Evolutionary conservation across 2,329 filamentous ascomycete species (phyloP).

Genomic region (Byssochlamys sp.): DNA sequence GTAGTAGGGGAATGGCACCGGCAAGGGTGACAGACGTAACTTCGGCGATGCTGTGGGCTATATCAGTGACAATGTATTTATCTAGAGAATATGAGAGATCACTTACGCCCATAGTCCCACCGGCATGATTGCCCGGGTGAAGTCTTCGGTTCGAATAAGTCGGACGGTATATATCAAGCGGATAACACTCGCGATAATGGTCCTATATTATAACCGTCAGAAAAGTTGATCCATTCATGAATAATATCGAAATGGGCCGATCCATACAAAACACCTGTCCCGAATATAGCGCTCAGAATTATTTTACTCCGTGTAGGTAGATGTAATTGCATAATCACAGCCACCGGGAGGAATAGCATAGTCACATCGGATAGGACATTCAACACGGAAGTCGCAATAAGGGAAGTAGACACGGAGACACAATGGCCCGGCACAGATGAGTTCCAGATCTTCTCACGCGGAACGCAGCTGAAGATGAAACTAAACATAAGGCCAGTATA

Average conservation of each 20-base stretch:
- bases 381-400: constrained; percentile 1
- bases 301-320: constrained; percentile 2
- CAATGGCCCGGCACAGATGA: constrained; percentile 1
- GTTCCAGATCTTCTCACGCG: constrained; percentile 3
- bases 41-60: constrained; percentile 2
- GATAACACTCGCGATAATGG: constrained; percentile 1
- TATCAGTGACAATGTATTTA: background rate
- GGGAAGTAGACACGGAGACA: background rate
- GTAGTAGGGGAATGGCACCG: constrained; percentile 3
- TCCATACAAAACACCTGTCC: constrained; percentile 2
- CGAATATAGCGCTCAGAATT: constrained; percentile 1
- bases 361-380: constrained; percentile 1
- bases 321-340: constrained; percentile 1
- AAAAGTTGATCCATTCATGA: background rate
- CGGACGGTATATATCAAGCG: constrained; percentile 1
- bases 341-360: background rate
- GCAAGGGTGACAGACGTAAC: constrained; percentile 1
- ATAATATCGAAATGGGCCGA: background rate
- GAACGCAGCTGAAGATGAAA: constrained; percentile 1
- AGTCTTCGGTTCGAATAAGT: constrained; percentile 1
- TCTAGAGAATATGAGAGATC: background rate
- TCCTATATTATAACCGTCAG: background rate
- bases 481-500: constrained; percentile 2
- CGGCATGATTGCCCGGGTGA: constrained; percentile 2
- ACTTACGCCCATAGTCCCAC: constrained; percentile 4